Base-by-base conservation (phyloP, 164 flowering plant genomes). In the Kalanchoe fedtschenkoi region DNA sequence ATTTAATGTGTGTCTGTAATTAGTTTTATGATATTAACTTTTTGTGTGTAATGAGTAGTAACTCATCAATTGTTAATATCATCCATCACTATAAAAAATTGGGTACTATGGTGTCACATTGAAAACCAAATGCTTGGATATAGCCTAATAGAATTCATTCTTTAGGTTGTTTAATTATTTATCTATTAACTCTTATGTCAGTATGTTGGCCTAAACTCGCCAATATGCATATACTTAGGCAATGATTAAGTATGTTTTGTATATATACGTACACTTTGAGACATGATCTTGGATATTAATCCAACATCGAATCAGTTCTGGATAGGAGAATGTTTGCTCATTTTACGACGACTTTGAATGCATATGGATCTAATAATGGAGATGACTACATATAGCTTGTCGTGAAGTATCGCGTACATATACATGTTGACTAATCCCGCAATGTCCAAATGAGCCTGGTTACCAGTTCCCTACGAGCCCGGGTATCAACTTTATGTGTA, bases 121-220 rank as follows among this genome's bases (percentile, higher is more conserved):
- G n/a, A n/a, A n/a, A n/a, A n/a, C n/a, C n/a, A n/a, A n/a, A n/a
- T n/a, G n/a, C n/a, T n/a, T n/a, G n/a, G 32, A 32, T 24, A 26
- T 24, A 51, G 32, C 56, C 56, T 51, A 51, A 51, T 44, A 44
- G 21, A 44, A n/a, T n/a, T 26, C 22, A 44, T n/a, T n/a, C 51
- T 4, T 44, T 44, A 6, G 26, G 51, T 19, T 3, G 22, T 47
- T 47, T 19, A n/a, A n/a, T 44, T 22, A 22, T 6, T 9, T 37
- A 15, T 37, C 39, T 9, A 11, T 37, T 37, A 37, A 37, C 39
- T 37, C 11, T 37, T 37, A 22, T 47, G 54, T 19, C 10, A 29
- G 24, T 37, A 22, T 47, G 54, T 19, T 8, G 54, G 24, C 54
- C 54, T 47, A 22, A 21, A 22, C 54, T 47, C 14, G 28, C 32